phyloP scores from a whole-genome alignment of 148 eudicot species.

The Rhododendron williamsianum region DNA sequence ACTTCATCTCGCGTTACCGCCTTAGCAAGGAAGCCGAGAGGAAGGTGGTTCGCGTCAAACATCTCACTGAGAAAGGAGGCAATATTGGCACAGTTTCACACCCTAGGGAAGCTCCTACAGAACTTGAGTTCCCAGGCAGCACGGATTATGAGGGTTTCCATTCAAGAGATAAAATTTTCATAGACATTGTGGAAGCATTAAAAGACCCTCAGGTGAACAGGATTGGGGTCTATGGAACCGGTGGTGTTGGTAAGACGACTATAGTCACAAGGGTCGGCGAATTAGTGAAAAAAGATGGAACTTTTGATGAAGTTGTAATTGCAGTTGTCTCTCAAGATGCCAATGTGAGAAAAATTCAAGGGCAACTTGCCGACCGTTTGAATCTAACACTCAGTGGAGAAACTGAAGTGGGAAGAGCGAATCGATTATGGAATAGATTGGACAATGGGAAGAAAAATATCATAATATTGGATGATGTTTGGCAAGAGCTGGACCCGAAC shows the following conservation, averaged over 20 bases:
- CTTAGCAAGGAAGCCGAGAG: not conserved
- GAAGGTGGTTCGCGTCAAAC: not conserved
- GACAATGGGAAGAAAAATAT: too few relatives aligned
- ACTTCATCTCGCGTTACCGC: not conserved
- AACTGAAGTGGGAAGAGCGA: not conserved
- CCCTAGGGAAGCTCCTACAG: not conserved
- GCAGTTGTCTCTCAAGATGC: too few relatives aligned
- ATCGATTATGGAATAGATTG: not conserved
- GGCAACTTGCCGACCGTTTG: not conserved
- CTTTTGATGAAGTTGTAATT: not conserved
- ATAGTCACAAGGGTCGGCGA: not conserved
- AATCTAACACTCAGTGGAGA: not conserved
- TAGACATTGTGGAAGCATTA: not conserved
- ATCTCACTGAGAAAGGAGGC: not conserved
- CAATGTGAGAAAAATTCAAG: not conserved
- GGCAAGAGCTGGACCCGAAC: too few relatives aligned
- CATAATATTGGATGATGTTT: too few relatives aligned
- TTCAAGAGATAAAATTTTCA: not conserved
- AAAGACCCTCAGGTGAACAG: not conserved
- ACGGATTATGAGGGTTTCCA: not conserved
- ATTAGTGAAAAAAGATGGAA: not conserved
- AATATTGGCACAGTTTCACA: not conserved
- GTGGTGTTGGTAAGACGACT: conserved; percentile 5
- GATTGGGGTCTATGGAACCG: not conserved
- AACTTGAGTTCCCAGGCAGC: too few relatives aligned